Evolutionary conservation across 2,329 filamentous ascomycete genomes (phyloP).

Genomic region (Diaporthe vexans): DNA sequence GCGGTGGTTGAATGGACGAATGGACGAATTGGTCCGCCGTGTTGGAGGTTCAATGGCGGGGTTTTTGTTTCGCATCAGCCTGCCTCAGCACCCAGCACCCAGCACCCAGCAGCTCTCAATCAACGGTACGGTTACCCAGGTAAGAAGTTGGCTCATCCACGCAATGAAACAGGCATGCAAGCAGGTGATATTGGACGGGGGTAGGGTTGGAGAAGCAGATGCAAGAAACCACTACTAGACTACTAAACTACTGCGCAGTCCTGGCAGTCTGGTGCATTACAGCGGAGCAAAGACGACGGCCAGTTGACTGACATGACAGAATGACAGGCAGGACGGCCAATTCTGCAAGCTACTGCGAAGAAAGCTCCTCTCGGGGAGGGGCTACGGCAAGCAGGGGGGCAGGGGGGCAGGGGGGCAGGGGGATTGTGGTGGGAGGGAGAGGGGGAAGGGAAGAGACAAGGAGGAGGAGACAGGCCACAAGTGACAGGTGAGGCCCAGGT

Average conservation of each 20-base stretch:
- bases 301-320: not conserved
- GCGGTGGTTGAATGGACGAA: conserved; percentile 11
- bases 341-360: conserved; percentile 14
- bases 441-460: not conserved
- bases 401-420: conserved; percentile 1
- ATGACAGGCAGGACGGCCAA: not conserved
- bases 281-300: not conserved
- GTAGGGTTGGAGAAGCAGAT: conserved; percentile 19
- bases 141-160: not conserved
- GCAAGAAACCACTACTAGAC: not conserved
- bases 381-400: conserved; percentile 27
- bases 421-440: not conserved
- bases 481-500: conserved; percentile 20
- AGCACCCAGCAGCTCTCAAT: not conserved
- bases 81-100: not conserved
- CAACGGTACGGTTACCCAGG: not conserved
- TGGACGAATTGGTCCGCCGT: conserved; percentile 1
- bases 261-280: no score
- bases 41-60: conserved; percentile 47
- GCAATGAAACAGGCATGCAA: conserved; percentile 21
- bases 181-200: conserved; percentile 5
- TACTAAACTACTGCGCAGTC: no score
- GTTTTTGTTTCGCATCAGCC: conserved; percentile 51
- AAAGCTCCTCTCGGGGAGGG: conserved; percentile 28
- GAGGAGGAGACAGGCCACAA: not conserved